phyloP scores from a whole-genome alignment of 768 basidiomycete species.

The Jaapia argillacea region DNA sequence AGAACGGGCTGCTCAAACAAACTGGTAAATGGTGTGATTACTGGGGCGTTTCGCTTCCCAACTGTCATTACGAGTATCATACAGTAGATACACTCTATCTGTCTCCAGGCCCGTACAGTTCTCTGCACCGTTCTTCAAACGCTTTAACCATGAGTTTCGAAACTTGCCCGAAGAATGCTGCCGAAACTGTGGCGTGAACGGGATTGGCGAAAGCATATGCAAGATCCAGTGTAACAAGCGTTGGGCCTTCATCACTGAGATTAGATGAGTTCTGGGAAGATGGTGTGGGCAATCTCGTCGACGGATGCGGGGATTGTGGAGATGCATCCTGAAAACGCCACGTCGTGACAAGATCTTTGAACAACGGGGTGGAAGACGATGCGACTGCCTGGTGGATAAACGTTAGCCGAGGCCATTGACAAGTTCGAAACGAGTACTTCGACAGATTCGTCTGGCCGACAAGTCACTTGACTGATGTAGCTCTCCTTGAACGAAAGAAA shows the following conservation, averaged over 20 bases:
- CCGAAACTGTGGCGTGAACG: conserved; percentile 73
- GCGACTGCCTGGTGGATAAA: conserved; percentile 58
- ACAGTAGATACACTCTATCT: too few species aligned
- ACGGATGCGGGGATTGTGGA: background rate
- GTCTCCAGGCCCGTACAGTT: conserved; percentile 46
- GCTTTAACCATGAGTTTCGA: conserved; percentile 86
- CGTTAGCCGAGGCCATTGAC: conserved; percentile 3
- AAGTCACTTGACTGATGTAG: conserved; percentile 80
- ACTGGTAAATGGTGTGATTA: too few species aligned
- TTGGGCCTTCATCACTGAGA: conserved; percentile 17
- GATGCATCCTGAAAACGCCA: conserved; percentile 52
- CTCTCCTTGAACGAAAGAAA: conserved; percentile 83
- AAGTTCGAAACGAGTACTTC: conserved; percentile 40
- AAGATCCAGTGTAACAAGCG: conserved; percentile 77
- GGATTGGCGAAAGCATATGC: conserved; percentile 84
- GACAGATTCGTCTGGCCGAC: conserved; percentile 69
- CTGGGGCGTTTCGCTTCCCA: too few species aligned
- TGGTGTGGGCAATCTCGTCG: background rate
- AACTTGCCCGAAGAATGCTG: conserved; percentile 79
- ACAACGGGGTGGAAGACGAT: conserved; percentile 61
- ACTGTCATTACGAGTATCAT: too few species aligned
- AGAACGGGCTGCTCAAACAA: too few species aligned
- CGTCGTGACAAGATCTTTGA: conserved; percentile 57
- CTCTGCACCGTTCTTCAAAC: conserved; percentile 77
- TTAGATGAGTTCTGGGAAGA: background rate